These are phyloP conservation scores for Pseudomicrostroma phylloplanum DNA, from an alignment of 1,284 basidiomycete species.

Conservation along the genomic window DNA sequence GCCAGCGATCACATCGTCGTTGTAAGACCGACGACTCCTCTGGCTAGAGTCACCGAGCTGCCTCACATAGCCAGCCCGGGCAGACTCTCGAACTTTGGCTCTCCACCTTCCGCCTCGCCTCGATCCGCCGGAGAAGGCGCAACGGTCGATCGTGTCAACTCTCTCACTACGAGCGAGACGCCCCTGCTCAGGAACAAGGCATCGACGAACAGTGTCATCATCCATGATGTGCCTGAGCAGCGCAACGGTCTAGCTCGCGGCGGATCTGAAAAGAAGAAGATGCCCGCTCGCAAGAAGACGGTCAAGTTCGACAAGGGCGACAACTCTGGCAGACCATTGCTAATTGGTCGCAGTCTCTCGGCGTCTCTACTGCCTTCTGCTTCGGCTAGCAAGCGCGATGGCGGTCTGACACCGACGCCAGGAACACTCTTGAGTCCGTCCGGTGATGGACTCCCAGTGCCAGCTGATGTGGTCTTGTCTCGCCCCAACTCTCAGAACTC, in stretches of 20 bases:
- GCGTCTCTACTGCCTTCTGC: constrained; percentile 19
- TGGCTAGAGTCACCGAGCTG: background rate
- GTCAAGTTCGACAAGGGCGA: constrained; percentile 6
- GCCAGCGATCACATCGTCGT: constrained; percentile 34
- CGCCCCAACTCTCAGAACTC: constrained; percentile 14
- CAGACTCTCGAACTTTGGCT: no score
- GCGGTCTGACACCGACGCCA: background rate
- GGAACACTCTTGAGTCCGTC: constrained; percentile 5
- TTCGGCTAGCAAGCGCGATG: constrained; percentile 1
- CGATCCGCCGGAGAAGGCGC: background rate
- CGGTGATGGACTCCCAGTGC: constrained; percentile 31
- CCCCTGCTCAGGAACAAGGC: background rate
- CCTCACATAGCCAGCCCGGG: no score
- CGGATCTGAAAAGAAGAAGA: background rate
- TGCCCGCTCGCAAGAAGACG: constrained; percentile 1
- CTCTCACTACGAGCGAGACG: background rate
- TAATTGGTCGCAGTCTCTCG: constrained; percentile 18
- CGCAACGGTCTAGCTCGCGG: background rate
- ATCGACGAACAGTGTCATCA: background rate
- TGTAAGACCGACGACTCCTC: background rate
- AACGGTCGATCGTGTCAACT: background rate
- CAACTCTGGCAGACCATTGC: constrained; percentile 4
- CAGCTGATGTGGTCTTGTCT: constrained; percentile 36
- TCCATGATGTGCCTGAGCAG: background rate
- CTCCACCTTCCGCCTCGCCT: background rate